Evolutionary conservation across 176 grass and related monocot species (phyloP), one percentile per base, ranked within the genome.

Genomic region (Cymbopogon citratus): DNA sequence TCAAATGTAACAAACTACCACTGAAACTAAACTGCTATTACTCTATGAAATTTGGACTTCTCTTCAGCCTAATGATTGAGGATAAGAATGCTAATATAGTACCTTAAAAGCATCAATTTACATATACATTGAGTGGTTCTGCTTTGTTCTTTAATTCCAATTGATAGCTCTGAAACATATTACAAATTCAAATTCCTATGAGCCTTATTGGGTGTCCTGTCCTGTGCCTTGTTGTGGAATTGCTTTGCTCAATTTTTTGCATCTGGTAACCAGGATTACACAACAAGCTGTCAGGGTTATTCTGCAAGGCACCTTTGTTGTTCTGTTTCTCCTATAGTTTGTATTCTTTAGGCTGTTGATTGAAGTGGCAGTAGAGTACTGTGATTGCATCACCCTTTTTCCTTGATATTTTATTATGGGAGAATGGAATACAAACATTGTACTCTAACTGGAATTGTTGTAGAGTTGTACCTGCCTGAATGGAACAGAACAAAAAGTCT

Each of bases 401-500:
- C n/a, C n/a, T n/a, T 51, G 8, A 69, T 71, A 27, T 83, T 77
- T 44, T 78, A 73, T 72, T 36, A 54, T 28, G 7, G 45, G 43
- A 28, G 21, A 74, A 48, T 57, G 7, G 23, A 25, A 54, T 84
- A 48, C 14, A n/a, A 21, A 72, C 35, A 40, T 28, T 40, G 27
- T 28, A 79, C 12, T 84, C 48, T 69, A 61, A 61, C 49, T 75
- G 29, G 21, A 84, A 82, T 19, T 28, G 13, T 81, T 83, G 31
- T 82, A 39, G 23, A 27, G 12, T 83, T 40, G 56, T 35, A 43
- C 36, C 13, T 83, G 66, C 19, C 35, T 65, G 56, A 21, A 82
- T 81, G 71, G 64, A 75, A 31, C 46, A 69, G 28, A 81, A 76
- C 71, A 5, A 25, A 52, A 71, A 78, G 43, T 83, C 4, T 74